Conservation (phyloP, 192 early-diverging fungal genomes). For the Coemansia biformis region DNA sequence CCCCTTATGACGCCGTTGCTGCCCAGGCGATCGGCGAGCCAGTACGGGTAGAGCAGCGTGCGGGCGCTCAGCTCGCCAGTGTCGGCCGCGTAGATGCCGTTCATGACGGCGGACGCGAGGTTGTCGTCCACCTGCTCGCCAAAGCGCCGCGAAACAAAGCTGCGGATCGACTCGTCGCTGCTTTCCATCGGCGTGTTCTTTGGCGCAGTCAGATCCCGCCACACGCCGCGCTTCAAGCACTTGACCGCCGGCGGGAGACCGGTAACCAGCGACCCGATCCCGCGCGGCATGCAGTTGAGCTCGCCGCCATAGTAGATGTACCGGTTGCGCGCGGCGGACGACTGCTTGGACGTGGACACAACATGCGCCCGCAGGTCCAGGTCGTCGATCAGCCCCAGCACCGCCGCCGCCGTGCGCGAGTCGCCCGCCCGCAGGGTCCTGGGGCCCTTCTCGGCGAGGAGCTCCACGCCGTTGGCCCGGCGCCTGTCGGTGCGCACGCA, state of each 20-base stretch:
- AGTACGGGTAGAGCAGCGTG: constrained; percentile 67
- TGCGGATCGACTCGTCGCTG: constrained; percentile 79
- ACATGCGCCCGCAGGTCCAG: constrained; percentile 59
- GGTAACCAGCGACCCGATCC: constrained; percentile 42
- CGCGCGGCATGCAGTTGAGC: constrained; percentile 65
- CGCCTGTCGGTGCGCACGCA: constrained; percentile 74
- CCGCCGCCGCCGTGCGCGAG: constrained; percentile 58
- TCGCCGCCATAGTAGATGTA: constrained; percentile 70
- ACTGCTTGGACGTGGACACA: constrained; percentile 55
- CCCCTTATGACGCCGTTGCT: constrained; percentile 25
- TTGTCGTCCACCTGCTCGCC: constrained; percentile 68
- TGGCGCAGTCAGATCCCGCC: constrained; percentile 21
- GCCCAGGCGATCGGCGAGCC: constrained; percentile 56
- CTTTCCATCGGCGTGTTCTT: constrained; percentile 5
- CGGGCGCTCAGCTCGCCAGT: constrained; percentile 67
- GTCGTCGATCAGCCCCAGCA: constrained; percentile 71
- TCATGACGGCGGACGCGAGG: constrained; percentile 80
- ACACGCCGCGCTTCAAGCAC: constrained; percentile 53
- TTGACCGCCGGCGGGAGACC: constrained; percentile 57
- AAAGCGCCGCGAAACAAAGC: constrained; percentile 76
- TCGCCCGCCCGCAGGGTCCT: constrained; percentile 73
- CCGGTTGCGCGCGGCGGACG: constrained; percentile 73
- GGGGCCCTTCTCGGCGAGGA: constrained; percentile 77
- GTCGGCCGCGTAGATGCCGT: constrained; percentile 94
- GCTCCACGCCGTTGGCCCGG: constrained; percentile 17